A percentile compares a stretch with the other conserved stretches of the same genome.
Conservation (phyloP, 345 rosid species). For the Camelina sativa region DNA sequence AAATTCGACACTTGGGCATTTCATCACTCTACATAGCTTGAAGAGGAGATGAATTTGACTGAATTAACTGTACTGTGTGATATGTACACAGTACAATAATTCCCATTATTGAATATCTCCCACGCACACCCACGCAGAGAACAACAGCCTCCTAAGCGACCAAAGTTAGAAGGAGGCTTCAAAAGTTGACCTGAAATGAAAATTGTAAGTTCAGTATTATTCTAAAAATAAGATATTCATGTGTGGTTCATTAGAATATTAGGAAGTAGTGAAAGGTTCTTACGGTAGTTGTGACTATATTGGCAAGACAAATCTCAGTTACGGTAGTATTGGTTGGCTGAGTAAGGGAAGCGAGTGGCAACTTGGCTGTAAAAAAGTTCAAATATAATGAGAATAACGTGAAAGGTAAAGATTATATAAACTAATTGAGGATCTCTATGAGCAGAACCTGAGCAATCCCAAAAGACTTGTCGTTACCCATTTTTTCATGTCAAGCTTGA, state of each 20-base stretch:
- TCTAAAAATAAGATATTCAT: neutral
- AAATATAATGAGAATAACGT: neutral
- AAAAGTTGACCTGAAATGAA: neutral
- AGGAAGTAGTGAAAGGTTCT: neutral
- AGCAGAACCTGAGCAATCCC: conserved; percentile 63
- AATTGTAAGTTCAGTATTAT: neutral
- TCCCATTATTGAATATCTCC: neutral
- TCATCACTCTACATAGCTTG: neutral
- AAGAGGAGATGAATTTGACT: neutral
- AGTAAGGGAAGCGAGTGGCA: conserved; percentile 14
- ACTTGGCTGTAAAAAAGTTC: conserved; percentile 4
- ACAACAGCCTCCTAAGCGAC: neutral
- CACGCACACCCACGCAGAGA: neutral
- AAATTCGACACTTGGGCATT: no score
- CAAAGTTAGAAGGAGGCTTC: neutral
- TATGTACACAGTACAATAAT: neutral
- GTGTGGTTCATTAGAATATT: neutral
- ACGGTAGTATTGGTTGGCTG: neutral
- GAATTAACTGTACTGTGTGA: neutral
- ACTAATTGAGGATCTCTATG: conserved; percentile 1
- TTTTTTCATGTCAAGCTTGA: conserved; percentile 54
- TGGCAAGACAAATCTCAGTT: neutral
- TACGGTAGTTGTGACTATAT: neutral
- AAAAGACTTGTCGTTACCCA: conserved; percentile 57
- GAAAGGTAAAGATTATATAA: neutral